Evolutionary conservation across 106 monocot genomes (phyloP).

Genomic region (Acanthochlamys bracteata): DNA sequence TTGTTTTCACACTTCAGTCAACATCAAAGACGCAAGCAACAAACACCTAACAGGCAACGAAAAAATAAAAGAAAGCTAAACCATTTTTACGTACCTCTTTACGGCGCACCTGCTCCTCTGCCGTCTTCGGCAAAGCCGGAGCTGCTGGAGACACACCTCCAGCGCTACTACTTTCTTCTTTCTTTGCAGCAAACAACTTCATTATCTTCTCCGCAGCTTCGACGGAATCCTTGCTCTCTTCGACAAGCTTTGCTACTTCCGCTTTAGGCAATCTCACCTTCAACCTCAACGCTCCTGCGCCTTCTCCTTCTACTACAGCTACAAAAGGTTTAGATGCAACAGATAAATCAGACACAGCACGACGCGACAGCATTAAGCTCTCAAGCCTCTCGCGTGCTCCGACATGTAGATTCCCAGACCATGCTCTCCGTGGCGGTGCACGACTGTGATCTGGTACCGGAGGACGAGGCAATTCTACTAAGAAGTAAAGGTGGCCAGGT

Average conservation of each 20-base stretch:
- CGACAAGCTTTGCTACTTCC: constrained; percentile 41
- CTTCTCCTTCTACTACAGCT: background rate
- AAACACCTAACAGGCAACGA: background rate
- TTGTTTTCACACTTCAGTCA: background rate
- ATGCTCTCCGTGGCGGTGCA: constrained; percentile 24
- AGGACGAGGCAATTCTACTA: constrained; percentile 32
- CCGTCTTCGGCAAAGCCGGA: background rate
- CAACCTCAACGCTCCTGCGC: constrained; percentile 19
- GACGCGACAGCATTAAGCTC: constrained; percentile 37
- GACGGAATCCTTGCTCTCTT: constrained; percentile 34
- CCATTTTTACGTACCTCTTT: constrained; percentile 17
- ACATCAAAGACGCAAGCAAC: background rate
- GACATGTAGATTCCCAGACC: constrained; percentile 39
- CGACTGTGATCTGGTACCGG: constrained; percentile 3
- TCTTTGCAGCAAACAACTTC: constrained; percentile 22
- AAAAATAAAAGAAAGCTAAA: background rate
- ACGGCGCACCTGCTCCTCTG: background rate
- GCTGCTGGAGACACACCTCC: background rate
- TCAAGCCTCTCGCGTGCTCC: constrained; percentile 54
- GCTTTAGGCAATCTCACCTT: constrained; percentile 44
- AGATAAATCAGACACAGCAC: constrained; percentile 43
- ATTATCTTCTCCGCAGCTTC: constrained; percentile 60
- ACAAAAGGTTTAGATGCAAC: background rate
- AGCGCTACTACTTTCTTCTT: background rate
- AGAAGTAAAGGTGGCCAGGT: constrained; percentile 33